phyloP scores from a whole-genome alignment of 306 rosid species.

The Vigna radiata region DNA sequence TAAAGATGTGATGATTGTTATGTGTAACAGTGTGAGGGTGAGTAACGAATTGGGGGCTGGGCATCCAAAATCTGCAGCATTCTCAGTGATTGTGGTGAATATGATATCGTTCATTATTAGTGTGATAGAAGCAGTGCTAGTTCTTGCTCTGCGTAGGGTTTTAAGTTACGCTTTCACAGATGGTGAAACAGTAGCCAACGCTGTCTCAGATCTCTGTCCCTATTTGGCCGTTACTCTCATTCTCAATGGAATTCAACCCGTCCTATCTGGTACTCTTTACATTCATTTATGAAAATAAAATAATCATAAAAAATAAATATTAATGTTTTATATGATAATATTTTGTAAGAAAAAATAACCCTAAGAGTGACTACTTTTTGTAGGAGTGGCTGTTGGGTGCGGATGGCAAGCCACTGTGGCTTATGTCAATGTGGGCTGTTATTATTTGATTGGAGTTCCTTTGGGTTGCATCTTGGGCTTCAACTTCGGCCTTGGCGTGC shows the following conservation, averaged over 20 bases:
- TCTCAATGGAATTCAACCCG: slow-evolving; percentile 79
- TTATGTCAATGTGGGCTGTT: no score
- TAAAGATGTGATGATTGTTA: background rate
- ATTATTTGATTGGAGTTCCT: no score
- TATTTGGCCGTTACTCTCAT: slow-evolving; percentile 61
- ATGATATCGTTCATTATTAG: slow-evolving; percentile 51
- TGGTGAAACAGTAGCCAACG: slow-evolving; percentile 65
- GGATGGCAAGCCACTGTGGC: no score
- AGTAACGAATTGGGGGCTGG: slow-evolving; percentile 84
- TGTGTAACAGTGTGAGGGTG: slow-evolving; percentile 61
- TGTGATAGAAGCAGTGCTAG: slow-evolving; percentile 51
- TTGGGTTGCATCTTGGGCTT: no score
- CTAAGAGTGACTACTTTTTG: no score
- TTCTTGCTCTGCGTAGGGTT: slow-evolving; percentile 61
- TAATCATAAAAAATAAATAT: no score
- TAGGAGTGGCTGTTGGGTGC: no score
- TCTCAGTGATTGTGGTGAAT: slow-evolving; percentile 59
- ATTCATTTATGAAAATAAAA: no score
- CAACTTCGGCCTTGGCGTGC: no score
- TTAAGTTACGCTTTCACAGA: slow-evolving; percentile 71
- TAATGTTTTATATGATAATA: no score
- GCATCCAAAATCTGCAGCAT: slow-evolving; percentile 70
- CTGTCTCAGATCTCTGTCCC: slow-evolving; percentile 70
- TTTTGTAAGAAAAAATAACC: no score
- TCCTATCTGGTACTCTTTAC: slow-evolving; percentile 51